phyloP scores from a whole-genome alignment of 768 basidiomycete species.

The Podaxis carcinomalis region DNA sequence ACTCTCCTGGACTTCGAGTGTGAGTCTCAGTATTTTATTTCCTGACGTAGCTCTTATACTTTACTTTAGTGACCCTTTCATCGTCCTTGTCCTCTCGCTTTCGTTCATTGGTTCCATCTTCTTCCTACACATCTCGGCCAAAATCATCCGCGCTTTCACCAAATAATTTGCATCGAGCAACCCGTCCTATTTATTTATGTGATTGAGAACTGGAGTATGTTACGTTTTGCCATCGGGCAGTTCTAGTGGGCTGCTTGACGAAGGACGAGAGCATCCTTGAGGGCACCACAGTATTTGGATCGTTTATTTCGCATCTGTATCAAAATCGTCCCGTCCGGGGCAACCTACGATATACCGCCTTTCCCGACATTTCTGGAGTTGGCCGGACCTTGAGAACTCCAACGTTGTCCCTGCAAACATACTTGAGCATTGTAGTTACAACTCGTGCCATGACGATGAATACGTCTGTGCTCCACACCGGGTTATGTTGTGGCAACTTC shows the following conservation, averaged over 20 bases:
- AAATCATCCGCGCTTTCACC: slow-evolving; percentile 86
- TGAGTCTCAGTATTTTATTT: slow-evolving; percentile 26
- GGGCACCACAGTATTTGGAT: slow-evolving; percentile 24
- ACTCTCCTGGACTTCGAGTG: slow-evolving; percentile 96
- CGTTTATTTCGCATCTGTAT: slow-evolving; percentile 26
- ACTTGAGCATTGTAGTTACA: too few species aligned
- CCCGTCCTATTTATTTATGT: slow-evolving; percentile 6
- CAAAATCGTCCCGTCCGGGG: slow-evolving; percentile 30
- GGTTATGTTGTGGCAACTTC: too few species aligned
- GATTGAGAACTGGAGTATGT: not conserved
- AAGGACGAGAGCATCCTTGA: slow-evolving; percentile 7
- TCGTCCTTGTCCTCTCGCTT: slow-evolving; percentile 91
- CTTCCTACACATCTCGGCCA: slow-evolving; percentile 97
- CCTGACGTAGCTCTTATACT: not conserved
- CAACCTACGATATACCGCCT: slow-evolving; percentile 28
- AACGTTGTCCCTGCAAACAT: not conserved
- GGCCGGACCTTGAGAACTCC: not conserved
- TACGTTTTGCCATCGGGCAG: not conserved
- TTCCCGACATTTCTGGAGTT: not conserved
- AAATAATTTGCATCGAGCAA: slow-evolving; percentile 43
- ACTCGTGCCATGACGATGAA: too few species aligned
- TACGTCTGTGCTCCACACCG: too few species aligned
- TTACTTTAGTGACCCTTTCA: slow-evolving; percentile 81
- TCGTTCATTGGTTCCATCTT: slow-evolving; percentile 98
- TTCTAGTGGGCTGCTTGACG: slow-evolving; percentile 8